Conservation (phyloP, 495 filamentous ascomycete species). For the Xylaria palmicola region DNA sequence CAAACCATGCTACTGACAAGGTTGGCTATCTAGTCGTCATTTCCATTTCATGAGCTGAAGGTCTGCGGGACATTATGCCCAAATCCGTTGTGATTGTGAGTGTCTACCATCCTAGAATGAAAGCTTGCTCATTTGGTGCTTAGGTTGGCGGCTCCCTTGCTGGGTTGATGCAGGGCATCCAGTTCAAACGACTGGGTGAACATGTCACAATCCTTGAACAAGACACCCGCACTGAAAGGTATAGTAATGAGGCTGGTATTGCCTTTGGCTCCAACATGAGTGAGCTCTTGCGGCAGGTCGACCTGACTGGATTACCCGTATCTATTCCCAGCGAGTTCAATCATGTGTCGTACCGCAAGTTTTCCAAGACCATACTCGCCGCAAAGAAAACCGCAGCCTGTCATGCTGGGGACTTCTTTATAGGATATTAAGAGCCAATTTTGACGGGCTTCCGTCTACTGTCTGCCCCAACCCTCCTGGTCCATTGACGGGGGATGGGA, state of each 20-base stretch:
- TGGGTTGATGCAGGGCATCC: slow-evolving; percentile 38
- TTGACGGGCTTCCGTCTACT: slow-evolving; percentile 42
- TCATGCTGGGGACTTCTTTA: slow-evolving; percentile 52
- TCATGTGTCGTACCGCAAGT: slow-evolving; percentile 15
- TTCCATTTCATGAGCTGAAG: no score
- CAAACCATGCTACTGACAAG: no score
- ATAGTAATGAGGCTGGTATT: slow-evolving; percentile 52
- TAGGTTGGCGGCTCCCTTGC: slow-evolving; percentile 35
- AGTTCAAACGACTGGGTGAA: slow-evolving; percentile 41
- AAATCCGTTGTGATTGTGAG: no score
- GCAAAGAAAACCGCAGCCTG: slow-evolving; percentile 27
- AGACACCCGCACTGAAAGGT: slow-evolving; percentile 30
- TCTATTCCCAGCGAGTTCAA: not conserved
- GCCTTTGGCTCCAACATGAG: slow-evolving; percentile 26
- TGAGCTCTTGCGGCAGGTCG: slow-evolving; percentile 21
- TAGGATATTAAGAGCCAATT: slow-evolving; percentile 47
- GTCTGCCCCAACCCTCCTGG: slow-evolving; percentile 23
- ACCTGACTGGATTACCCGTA: slow-evolving; percentile 16
- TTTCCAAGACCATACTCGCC: not conserved
- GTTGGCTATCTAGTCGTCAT: no score
- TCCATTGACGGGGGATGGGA: slow-evolving; percentile 28
- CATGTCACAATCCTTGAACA: slow-evolving; percentile 50
- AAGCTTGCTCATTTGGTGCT: no score
- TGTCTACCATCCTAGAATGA: no score
- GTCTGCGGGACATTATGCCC: no score